Conservation (phyloP, 176 grass and related monocot genomes). For the Avena sativa region DNA sequence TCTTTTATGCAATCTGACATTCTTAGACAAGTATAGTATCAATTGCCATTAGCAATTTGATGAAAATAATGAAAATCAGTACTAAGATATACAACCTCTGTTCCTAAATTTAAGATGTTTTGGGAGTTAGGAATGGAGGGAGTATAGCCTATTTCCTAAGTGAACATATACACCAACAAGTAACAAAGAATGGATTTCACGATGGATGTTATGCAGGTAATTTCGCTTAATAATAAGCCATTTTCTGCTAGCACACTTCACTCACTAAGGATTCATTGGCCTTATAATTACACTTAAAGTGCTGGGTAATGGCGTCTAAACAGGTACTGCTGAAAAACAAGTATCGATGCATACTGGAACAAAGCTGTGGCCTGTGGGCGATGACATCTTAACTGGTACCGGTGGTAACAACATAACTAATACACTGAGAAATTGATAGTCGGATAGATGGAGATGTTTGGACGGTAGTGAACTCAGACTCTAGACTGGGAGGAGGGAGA, state of each 20-base stretch:
- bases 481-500: neutral
- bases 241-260: neutral
- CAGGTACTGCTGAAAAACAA: neutral
- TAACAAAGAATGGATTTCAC: neutral
- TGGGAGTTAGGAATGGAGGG: too few relatives aligned
- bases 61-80: neutral
- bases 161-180: neutral
- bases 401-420: neutral
- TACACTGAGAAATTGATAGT: neutral
- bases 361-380: neutral
- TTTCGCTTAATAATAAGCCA: neutral
- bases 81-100: neutral
- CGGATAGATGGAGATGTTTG: neutral
- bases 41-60: neutral
- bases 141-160: neutral
- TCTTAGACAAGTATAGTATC: neutral
- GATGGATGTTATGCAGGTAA: neutral
- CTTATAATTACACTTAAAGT: neutral
- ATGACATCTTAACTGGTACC: neutral
- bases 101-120: too few relatives aligned
- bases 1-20: neutral
- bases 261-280: conserved; percentile 2
- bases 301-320: neutral
- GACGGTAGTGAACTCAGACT: neutral
- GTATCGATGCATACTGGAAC: neutral